These are phyloP conservation scores for Gossypium trilobum DNA, from an alignment of 441 rosid genomes.

Conservation along the genomic window DNA sequence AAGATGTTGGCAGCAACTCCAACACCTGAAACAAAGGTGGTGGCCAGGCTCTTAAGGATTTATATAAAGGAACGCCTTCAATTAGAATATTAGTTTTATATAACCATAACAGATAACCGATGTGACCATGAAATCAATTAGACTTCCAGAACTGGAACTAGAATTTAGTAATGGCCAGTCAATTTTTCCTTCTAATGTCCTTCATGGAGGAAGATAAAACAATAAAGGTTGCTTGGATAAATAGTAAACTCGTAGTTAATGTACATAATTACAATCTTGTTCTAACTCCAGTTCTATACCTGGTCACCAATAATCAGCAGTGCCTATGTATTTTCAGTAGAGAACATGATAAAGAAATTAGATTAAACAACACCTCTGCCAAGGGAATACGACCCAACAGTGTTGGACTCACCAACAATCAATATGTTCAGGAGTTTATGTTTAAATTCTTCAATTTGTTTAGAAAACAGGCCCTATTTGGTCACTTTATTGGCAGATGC, in stretches of 20 bases:
- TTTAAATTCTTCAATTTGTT: slow-evolving; percentile 8
- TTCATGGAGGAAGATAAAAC: neutral
- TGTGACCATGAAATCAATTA: neutral
- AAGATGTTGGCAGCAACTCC: neutral
- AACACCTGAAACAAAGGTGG: neutral
- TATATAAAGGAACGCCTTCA: neutral
- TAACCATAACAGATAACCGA: neutral
- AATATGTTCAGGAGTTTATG: neutral
- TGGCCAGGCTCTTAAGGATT: neutral
- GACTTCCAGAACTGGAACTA: neutral
- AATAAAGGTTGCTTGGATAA: neutral
- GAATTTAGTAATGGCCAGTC: neutral
- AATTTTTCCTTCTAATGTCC: neutral
- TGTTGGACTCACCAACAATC: neutral
- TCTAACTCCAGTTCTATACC: neutral
- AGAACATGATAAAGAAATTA: neutral
- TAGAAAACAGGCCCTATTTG: neutral
- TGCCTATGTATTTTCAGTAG: slow-evolving; percentile 2
- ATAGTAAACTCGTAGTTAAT: neutral
- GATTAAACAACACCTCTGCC: neutral
- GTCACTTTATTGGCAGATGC: neutral
- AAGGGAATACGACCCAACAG: neutral
- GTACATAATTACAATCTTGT: neutral
- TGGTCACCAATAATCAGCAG: neutral
- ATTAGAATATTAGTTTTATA: neutral